Base-by-base conservation (phyloP, 2,329 filamentous ascomycete species). In the Apiospora malaysiana region DNA sequence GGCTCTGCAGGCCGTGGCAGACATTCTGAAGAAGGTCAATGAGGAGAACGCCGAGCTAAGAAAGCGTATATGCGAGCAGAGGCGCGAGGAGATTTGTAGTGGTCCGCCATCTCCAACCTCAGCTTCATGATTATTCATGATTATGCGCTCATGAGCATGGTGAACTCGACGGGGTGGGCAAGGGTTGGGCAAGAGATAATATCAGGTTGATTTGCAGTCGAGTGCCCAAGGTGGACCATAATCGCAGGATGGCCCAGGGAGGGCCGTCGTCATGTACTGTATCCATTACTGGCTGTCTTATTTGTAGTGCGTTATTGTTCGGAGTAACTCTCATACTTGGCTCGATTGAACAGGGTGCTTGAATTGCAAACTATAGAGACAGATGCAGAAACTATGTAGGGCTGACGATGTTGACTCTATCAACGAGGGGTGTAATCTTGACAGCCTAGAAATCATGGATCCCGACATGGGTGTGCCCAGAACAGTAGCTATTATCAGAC, bases 11-110 rank as follows among this genome's bases (percentile, higher is more conserved):
- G 65, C 65, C 12, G 25, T 67, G 65, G n/a, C 25, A 27, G 43
- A 46, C 42, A 67, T 67, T 27, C 7, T 67, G 40, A 43, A 67
- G 65, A 67, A 67, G 65, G 23, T 67, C 40, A 67, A 46, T 23
- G 40, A 67, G 43, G 65, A 67, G 65, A 67, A 67, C 25, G 43
- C 40, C 65, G 43, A 67, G 56, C 23, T 63, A 63, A 63, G 56
- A 18, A 40, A 14, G 18, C 56, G 56, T 21, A 40, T 63, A 32
- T n/a, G 32, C 32, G 32, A 63, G 27, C 18, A 63, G 27, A 63
- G 56, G 32, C 56, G 56, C 56, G 56, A 63, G 56, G 32, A 63
- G 27, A 63, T 63, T 32, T n/a, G 18, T 32, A 63, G 56, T 40
- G 56, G 56, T 18, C 56, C 56, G 56, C 56, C 27, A 63, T 9